Evolutionary conservation across 176 grass and related monocot genomes (phyloP).

Genomic region (Ananas comosus): DNA sequence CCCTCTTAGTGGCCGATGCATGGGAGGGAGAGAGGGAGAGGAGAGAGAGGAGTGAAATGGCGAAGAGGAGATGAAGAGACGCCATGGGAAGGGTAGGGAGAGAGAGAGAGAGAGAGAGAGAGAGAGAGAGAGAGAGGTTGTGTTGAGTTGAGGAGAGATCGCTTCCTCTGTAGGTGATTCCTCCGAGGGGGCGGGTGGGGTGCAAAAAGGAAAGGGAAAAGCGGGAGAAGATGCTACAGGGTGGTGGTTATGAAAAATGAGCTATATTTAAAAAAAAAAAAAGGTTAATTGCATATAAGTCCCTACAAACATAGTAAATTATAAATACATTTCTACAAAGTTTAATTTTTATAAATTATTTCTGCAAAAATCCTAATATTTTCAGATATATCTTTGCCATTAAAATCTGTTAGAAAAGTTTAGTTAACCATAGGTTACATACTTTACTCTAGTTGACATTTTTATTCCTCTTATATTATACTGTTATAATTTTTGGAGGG

Average conservation of each 20-base stretch:
- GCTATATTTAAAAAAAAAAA: too few species aligned
- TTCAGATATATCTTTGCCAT: too few species aligned
- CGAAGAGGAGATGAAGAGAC: slow-evolving; percentile 4
- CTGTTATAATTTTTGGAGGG: too few species aligned
- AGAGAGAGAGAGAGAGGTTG: background rate
- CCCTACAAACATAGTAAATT: too few species aligned
- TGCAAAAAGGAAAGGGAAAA: background rate
- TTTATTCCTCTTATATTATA: too few species aligned
- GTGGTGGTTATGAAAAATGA: slow-evolving; percentile 11
- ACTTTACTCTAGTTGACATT: too few species aligned
- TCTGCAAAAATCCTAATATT: too few species aligned
- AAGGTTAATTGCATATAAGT: too few species aligned
- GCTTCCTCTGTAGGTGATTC: slow-evolving; percentile 24
- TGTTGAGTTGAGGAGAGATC: slow-evolving; percentile 10
- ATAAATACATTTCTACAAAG: too few species aligned
- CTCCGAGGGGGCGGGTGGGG: background rate
- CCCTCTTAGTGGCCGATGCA: slow-evolving; percentile 28
- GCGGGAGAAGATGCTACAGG: slow-evolving; percentile 27
- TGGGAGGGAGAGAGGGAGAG: slow-evolving; percentile 28
- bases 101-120: slow-evolving; percentile 8
- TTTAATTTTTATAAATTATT: too few species aligned
- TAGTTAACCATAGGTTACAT: too few species aligned
- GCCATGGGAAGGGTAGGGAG: slow-evolving; percentile 30
- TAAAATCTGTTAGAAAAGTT: too few species aligned
- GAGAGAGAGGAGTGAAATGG: slow-evolving; percentile 16